phyloP scores from a whole-genome alignment of 495 filamentous ascomycete genomes.

The Aspergillus mulundensis region DNA sequence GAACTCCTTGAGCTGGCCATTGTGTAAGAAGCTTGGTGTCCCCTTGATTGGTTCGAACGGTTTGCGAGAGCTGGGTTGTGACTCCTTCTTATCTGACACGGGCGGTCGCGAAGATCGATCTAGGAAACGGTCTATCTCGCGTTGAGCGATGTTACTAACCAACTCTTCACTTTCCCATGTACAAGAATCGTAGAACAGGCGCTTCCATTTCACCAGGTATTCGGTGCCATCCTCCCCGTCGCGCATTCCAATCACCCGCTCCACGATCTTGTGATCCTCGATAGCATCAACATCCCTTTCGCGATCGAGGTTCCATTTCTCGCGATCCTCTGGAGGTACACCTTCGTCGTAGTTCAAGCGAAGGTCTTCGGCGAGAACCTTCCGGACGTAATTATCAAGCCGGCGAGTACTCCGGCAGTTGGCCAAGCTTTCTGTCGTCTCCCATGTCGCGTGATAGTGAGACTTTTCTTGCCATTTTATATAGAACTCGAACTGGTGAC shows the following conservation, averaged over 20 bases:
- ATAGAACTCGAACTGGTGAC: slow-evolving; percentile 85
- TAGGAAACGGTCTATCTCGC: slow-evolving; percentile 84
- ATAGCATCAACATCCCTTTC: slow-evolving; percentile 81
- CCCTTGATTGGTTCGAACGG: slow-evolving; percentile 66
- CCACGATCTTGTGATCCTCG: slow-evolving; percentile 81
- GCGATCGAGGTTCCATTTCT: slow-evolving; percentile 85
- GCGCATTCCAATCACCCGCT: slow-evolving; percentile 80
- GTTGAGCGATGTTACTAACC: slow-evolving; percentile 71
- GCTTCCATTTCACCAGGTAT: slow-evolving; percentile 89
- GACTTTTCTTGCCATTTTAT: slow-evolving; percentile 98
- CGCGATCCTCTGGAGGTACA: slow-evolving; percentile 76
- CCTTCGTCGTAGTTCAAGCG: slow-evolving; percentile 65
- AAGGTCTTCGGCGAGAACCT: slow-evolving; percentile 70
- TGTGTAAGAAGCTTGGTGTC: slow-evolving; percentile 80
- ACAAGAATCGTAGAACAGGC: slow-evolving; percentile 82
- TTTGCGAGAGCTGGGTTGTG: slow-evolving; percentile 67
- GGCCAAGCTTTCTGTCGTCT: slow-evolving; percentile 63
- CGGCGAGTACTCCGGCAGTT: slow-evolving; percentile 74
- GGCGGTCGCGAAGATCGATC: slow-evolving; percentile 73
- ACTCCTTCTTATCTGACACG: slow-evolving; percentile 68
- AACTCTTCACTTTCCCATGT: slow-evolving; percentile 87
- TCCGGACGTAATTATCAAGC: slow-evolving; percentile 89
- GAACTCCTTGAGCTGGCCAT: slow-evolving; percentile 86
- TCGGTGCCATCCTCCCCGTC: slow-evolving; percentile 72
- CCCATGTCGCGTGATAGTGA: slow-evolving; percentile 94